phyloP scores from a whole-genome alignment of 257 asterid genomes.

The Vinca minor region DNA sequence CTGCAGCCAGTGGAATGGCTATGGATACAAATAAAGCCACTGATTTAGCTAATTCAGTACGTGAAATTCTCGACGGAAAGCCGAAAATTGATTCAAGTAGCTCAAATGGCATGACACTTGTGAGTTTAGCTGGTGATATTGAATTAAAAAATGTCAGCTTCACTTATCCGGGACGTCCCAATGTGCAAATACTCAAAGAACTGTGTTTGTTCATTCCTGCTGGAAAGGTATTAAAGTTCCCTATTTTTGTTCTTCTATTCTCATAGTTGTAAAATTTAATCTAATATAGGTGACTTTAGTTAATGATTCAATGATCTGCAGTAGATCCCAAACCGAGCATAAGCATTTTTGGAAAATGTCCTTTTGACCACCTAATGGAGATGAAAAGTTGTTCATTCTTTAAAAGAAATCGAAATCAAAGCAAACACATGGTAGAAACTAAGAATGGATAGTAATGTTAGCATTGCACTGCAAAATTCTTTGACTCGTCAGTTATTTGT shows the following conservation, averaged over 20 bases:
- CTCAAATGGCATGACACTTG: conserved; percentile 12
- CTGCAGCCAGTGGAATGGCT: conserved; percentile 16
- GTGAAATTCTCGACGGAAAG: conserved; percentile 20
- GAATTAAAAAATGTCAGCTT: conserved; percentile 16
- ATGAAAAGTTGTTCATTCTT: too few relatives aligned
- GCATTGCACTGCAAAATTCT: too few relatives aligned
- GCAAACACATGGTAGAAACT: too few relatives aligned
- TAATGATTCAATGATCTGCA: neutral
- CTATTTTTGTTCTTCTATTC: neutral
- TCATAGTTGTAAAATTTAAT: neutral
- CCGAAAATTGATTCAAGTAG: conserved; percentile 19
- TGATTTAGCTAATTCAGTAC: conserved; percentile 13
- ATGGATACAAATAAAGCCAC: conserved; percentile 9
- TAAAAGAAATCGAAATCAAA: too few relatives aligned
- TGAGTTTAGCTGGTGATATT: conserved; percentile 13
- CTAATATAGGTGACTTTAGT: neutral
- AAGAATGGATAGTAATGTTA: too few relatives aligned
- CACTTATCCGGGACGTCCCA: conserved; percentile 19
- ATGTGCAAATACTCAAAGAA: conserved; percentile 15
- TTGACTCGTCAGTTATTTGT: too few relatives aligned
- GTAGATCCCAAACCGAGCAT: too few relatives aligned
- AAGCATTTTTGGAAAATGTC: too few relatives aligned
- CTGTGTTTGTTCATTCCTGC: conserved; percentile 20
- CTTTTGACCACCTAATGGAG: too few relatives aligned
- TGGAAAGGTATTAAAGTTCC: conserved; percentile 15